Evolutionary conservation across 257 asterid species (phyloP), one percentile per base, ranked within the genome.

Genomic region (Cinchona pubescens): DNA sequence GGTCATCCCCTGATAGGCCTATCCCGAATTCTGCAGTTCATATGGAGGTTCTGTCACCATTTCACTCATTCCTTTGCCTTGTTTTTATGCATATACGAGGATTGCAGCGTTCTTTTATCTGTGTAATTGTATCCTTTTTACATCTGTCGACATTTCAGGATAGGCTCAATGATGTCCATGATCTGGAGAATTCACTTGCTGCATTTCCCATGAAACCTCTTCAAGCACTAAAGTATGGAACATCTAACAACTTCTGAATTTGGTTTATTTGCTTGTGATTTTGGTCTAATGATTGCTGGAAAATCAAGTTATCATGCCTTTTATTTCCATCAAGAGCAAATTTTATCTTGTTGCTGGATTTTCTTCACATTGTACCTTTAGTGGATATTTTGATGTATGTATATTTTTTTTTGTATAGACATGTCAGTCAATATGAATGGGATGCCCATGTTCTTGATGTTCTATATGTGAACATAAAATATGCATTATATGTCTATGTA

Each of bases 171-270:
- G 86, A 82, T 70, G 81, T 82, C 82, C 90, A 86, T 76, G 94
- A 81, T 79, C 78, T 95, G 89, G 97, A 89, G 82, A 71, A 79
- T 72, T 86, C 99, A 16, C 88, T 94, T 78, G 90, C 92, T 87
- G 89, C 90, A 72, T 94, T 94, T 88, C 98, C 98, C 45, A 82
- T 87, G 63, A 91, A 92, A 87, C 97, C 97, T 79, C 92, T 94
- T 69, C 92, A 87, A 85, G 99, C 98, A 77, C 96, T 94, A 85
- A 91, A 90, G 99, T 94, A 89, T 64, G 53, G n/a, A 13, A 19
- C 64, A n/a, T 66, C 37, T 53, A 32, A 42, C 56, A 23, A 61
- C 62, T 77, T 46, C 34, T 48, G 11, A 25, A 34, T 71, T 29
- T 30, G 32, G 58, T n/a, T 68, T 81, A 83, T 66, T 30, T 73